Conservation (phyloP, 352 stramenopile species). For the Pythium dissotocum region DNA sequence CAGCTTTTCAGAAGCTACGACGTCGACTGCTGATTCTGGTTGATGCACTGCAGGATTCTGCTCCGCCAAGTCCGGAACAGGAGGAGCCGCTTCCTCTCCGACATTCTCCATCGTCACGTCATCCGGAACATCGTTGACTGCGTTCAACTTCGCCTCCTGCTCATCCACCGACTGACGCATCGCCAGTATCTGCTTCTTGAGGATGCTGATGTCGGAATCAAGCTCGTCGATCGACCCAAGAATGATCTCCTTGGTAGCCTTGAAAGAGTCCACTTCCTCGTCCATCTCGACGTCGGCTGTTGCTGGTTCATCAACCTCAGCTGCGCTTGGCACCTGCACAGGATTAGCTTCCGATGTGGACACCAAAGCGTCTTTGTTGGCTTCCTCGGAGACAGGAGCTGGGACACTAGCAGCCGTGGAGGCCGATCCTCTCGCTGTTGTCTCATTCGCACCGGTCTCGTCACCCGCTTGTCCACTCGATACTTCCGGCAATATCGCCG, state of each 20-base stretch:
- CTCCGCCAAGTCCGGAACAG: background rate
- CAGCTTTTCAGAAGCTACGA: background rate
- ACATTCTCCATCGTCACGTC: slow-evolving; percentile 10
- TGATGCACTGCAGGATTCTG: background rate
- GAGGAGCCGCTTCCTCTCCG: background rate
- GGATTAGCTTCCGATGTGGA: background rate
- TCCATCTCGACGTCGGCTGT: slow-evolving; percentile 5
- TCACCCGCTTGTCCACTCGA: background rate
- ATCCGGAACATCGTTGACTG: background rate
- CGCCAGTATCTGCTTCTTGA: slow-evolving; percentile 73
- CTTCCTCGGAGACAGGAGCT: background rate
- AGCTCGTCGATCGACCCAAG: slow-evolving; percentile 75
- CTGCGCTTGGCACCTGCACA: background rate
- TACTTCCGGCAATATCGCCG: background rate
- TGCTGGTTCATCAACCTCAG: slow-evolving; percentile 6
- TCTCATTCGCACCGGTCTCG: background rate
- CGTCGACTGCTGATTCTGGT: background rate
- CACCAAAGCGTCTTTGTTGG: too few species aligned
- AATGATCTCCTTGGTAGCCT: slow-evolving; percentile 77
- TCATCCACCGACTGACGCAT: slow-evolving; percentile 48
- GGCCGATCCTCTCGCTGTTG: background rate
- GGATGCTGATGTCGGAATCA: slow-evolving; percentile 62
- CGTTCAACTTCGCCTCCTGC: slow-evolving; percentile 31
- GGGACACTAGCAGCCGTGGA: background rate
- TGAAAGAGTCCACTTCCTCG: slow-evolving; percentile 16